Evolutionary conservation across 306 rosid species (phyloP).

Genomic region (Castanospermum australe): DNA sequence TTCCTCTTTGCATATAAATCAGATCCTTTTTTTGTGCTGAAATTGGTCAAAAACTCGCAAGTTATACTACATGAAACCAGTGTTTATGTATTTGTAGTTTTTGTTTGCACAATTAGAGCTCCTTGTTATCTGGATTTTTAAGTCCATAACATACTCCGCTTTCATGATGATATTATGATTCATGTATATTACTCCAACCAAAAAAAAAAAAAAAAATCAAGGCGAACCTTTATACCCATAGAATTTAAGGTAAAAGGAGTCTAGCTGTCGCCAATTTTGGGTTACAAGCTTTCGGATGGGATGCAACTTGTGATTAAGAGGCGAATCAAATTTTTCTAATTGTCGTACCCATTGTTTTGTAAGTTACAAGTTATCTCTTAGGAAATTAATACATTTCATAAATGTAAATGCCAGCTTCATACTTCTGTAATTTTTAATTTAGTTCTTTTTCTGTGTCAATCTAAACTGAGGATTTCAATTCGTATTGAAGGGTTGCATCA

Average conservation of each 20-base stretch:
- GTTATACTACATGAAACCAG: not conserved
- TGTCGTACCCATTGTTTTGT: not conserved
- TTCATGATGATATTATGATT: not conserved
- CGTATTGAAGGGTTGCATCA: too few relatives aligned
- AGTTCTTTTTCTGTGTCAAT: too few relatives aligned
- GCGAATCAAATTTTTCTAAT: not conserved
- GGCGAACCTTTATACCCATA: too few relatives aligned
- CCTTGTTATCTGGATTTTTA: not conserved
- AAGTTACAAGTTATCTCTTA: not conserved
- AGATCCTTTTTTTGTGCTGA: not conserved
- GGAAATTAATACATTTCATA: not conserved
- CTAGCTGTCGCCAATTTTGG: not conserved
- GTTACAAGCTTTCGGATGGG: not conserved
- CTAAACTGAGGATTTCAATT: too few relatives aligned
- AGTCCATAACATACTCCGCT: not conserved
- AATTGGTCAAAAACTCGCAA: not conserved
- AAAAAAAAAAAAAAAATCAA: too few relatives aligned
- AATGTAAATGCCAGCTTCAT: not conserved
- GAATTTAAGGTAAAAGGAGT: not conserved
- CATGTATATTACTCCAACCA: too few relatives aligned
- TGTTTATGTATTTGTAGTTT: not conserved
- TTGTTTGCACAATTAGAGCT: not conserved
- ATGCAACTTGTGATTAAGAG: not conserved
- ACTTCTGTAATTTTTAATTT: not conserved
- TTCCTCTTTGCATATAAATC: slow-evolving; percentile 10